A percentile compares a stretch with the other conserved stretches of the same genome.
Conservation (phyloP, 225 moss, liverwort and hornwort species). For the Marchantia paleacea region DNA sequence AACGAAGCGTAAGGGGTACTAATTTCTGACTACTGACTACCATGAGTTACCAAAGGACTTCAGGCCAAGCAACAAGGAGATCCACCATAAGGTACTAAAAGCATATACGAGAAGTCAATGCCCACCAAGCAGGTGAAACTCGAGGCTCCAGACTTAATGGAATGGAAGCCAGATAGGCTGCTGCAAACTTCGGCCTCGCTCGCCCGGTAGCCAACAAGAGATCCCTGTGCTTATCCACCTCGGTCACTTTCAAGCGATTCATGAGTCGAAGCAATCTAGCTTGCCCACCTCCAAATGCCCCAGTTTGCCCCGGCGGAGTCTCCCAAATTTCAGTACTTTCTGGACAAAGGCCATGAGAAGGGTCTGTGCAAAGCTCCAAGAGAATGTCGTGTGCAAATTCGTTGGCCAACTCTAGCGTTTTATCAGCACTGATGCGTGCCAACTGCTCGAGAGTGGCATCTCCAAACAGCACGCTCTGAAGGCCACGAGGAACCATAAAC, state of each 20-base stretch:
- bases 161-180: slow-evolving; percentile 81
- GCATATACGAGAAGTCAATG: slow-evolving; percentile 36
- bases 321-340: slow-evolving; percentile 60
- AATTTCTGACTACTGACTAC: not conserved
- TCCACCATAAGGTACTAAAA: slow-evolving; percentile 30
- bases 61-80: not conserved
- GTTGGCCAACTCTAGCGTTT: slow-evolving; percentile 54
- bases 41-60: not conserved
- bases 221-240: slow-evolving; percentile 68
- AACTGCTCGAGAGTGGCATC: slow-evolving; percentile 94
- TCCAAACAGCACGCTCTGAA: slow-evolving; percentile 90
- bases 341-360: slow-evolving; percentile 91
- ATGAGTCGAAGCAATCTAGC: slow-evolving; percentile 78
- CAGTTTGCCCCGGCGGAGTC: slow-evolving; percentile 38
- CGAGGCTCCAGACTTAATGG: slow-evolving; percentile 92
- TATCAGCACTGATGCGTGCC: slow-evolving; percentile 76
- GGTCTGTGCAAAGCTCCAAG: slow-evolving; percentile 81
- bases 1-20: not conserved
- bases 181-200: slow-evolving; percentile 70
- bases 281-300: slow-evolving; percentile 77
- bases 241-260: slow-evolving; percentile 74
- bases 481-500: slow-evolving; percentile 80
- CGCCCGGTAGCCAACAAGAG: slow-evolving; percentile 69
- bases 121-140: slow-evolving; percentile 91
- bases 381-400: slow-evolving; percentile 77